phyloP scores from a whole-genome alignment of 306 rosid species.

The Malus sylvestris region DNA sequence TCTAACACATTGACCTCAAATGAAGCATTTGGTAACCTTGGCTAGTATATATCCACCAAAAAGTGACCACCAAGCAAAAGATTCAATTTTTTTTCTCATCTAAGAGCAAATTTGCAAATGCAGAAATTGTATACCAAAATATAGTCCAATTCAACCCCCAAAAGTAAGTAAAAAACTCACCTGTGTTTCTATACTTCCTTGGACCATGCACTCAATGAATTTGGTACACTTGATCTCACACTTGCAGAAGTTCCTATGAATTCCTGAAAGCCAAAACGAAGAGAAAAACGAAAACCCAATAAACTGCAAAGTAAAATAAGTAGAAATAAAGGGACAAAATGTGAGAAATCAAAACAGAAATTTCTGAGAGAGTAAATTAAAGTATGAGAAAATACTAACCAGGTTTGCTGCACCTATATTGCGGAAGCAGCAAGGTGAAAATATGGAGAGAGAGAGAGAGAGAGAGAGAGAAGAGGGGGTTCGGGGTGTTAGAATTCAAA shows the following conservation, averaged over 20 bases:
- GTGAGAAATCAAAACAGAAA: neutral
- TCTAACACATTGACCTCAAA: neutral
- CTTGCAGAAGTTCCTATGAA: neutral
- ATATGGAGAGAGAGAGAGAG: neutral
- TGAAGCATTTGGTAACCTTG: neutral
- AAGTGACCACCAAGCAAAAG: neutral
- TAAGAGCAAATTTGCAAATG: neutral
- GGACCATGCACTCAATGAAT: slow-evolving; percentile 87
- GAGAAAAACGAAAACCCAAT: neutral
- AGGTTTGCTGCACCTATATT: neutral
- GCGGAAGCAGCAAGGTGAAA: neutral
- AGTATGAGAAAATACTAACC: neutral
- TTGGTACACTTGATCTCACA: neutral
- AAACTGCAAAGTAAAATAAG: neutral
- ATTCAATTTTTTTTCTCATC: neutral
- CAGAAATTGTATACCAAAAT: neutral
- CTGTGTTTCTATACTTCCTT: slow-evolving; percentile 90
- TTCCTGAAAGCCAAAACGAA: neutral
- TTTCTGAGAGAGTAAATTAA: neutral
- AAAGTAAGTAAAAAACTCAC: slow-evolving; percentile 15
- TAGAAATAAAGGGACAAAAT: neutral
- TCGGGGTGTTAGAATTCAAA: neutral
- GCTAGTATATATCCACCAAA: neutral
- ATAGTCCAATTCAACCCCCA: neutral
- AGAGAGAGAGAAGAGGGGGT: neutral